Base-by-base conservation (phyloP, 345 rosid species). In the Eucalyptus regnans region DNA sequence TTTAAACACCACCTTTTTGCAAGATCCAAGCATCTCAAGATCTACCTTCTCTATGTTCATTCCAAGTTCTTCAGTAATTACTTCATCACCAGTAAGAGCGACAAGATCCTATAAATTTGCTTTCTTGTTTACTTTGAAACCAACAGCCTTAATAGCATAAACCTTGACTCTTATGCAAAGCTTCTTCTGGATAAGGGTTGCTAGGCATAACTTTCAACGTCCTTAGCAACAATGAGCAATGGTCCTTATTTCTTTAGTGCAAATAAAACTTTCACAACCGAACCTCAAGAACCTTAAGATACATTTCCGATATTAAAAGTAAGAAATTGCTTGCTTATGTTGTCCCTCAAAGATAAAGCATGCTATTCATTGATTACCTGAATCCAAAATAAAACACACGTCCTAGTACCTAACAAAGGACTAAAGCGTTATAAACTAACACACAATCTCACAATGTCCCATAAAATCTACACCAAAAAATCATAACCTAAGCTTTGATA, bases 121-220 rank as follows among this genome's bases (percentile, higher is more conserved):
- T 92, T 95, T 97, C 91, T 98, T 92, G 93, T 95, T 98, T 91
- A 97, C 99, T 89, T 99, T 98, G 91, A 98, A 98, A 87, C 99
- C 99, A 86, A 98, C 96, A 76, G 99, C 98, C 89, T 98, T 98
- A 86, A 98, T 95, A 71, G 99, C 96, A 93, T 99, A 98, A 37
- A 98, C 99, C 99, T 98, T 98, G 90, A 98, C 92, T 91, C 98
- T 99, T 88, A 97, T 99, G 51, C 99, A 99, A 88, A 97, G 98
- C 91, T 97, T 98, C 89, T 98, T 98, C 80, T 96, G 90, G 90
- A 98, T 94, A 58, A 98, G 96, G 31, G 96, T 95, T 18, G 99
- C 98, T 86, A 90, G 58, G 99, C 99, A 81, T 97, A 99, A 6
- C 99, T 98, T 86, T 98, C 99, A 64, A 96, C 89, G 94, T 98